phyloP scores from a whole-genome alignment of 2,329 filamentous ascomycete species.

The Aureobasidium sp. region DNA sequence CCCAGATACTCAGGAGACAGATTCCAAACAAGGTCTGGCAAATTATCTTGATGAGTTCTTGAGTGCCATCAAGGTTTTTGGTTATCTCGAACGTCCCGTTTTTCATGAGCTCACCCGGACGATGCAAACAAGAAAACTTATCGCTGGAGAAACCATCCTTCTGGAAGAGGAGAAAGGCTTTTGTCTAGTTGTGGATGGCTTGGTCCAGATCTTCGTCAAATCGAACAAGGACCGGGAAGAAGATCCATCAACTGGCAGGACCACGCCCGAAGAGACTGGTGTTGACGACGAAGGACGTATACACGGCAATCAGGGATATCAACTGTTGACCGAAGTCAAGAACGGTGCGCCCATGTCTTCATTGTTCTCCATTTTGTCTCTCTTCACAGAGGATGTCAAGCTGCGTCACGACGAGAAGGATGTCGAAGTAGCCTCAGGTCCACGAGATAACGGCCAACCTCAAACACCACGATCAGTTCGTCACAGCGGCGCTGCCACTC shows the following conservation, averaged over 20 bases:
- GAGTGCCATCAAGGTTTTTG: constrained; percentile 98
- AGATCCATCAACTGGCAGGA: constrained; percentile 37
- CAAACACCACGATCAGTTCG: background rate
- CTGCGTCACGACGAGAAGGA: constrained; percentile 65
- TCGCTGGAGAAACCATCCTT: constrained; percentile 90
- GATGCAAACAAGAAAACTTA: constrained; percentile 96
- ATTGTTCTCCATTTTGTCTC: constrained; percentile 89
- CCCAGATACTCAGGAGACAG: constrained; percentile 83
- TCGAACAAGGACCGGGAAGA: constrained; percentile 53
- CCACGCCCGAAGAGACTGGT: constrained; percentile 35
- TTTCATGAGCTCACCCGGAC: constrained; percentile 96
- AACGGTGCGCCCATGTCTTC: constrained; percentile 99
- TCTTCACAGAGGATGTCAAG: constrained; percentile 93
- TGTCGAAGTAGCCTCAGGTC: background rate
- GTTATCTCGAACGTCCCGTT: constrained; percentile 89
- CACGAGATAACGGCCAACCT: constrained; percentile 30
- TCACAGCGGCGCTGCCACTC: constrained; percentile 23
- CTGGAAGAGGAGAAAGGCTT: constrained; percentile 98
- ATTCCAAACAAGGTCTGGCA: constrained; percentile 82
- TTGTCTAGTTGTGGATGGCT: constrained; percentile 90
- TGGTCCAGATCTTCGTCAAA: constrained; percentile 98
- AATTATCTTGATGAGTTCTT: constrained; percentile 97
- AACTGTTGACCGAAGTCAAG: constrained; percentile 91
- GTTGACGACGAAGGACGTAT: constrained; percentile 55
- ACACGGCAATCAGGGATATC: constrained; percentile 74